phyloP scores from a whole-genome alignment of 2,329 filamentous ascomycete species.

The Coniochaeta sp. region DNA sequence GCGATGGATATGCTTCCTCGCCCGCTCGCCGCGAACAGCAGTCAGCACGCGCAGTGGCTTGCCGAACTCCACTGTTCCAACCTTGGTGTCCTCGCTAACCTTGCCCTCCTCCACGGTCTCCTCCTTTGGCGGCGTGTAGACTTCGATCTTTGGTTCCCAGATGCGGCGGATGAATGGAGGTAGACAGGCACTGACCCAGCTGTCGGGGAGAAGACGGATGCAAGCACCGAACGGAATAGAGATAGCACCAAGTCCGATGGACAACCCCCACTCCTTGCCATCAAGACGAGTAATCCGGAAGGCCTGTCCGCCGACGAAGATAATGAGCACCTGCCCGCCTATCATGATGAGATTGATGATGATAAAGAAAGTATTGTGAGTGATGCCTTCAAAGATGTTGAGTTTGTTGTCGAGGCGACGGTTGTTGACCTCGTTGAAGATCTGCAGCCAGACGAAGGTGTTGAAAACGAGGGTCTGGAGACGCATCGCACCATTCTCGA shows the following conservation, averaged over 20 bases:
- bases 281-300: slow-evolving; percentile 61
- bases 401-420: slow-evolving; percentile 78
- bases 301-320: slow-evolving; percentile 71
- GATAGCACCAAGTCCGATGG: slow-evolving; percentile 66
- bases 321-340: slow-evolving; percentile 75
- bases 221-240: slow-evolving; percentile 68
- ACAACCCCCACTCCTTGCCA: slow-evolving; percentile 74
- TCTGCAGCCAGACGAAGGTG: slow-evolving; percentile 81
- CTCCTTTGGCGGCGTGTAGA: neutral
- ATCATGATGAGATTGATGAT: slow-evolving; percentile 76
- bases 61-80: neutral
- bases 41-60: slow-evolving; percentile 16
- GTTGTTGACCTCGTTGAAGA: slow-evolving; percentile 81
- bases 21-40: slow-evolving; percentile 17
- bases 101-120: slow-evolving; percentile 1
- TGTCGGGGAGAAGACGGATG: slow-evolving; percentile 69
- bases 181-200: slow-evolving; percentile 22
- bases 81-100: slow-evolving; percentile 7
- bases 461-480: slow-evolving; percentile 70
- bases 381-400: slow-evolving; percentile 81
- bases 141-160: slow-evolving; percentile 10
- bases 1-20: slow-evolving; percentile 13
- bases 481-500: slow-evolving; percentile 39
- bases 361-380: slow-evolving; percentile 74
- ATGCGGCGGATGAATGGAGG: slow-evolving; percentile 12